Conservation (phyloP, 345 rosid genomes). For the Aquilaria sinensis region DNA sequence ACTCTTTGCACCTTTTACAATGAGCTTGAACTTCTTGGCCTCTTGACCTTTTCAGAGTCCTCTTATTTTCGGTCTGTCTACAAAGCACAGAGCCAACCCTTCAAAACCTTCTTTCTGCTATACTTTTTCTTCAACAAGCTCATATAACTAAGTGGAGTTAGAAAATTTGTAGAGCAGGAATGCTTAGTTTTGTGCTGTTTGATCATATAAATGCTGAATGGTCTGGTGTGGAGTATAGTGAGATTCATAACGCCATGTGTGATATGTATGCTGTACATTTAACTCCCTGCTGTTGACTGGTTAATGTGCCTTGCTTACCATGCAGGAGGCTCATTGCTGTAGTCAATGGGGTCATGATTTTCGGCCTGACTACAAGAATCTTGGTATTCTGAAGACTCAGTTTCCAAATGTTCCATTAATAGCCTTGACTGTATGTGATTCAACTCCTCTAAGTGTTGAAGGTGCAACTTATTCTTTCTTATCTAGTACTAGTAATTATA, state of each 20-base stretch:
- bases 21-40: no score
- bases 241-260: background rate
- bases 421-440: conserved; percentile 80
- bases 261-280: background rate
- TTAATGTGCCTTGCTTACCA: conserved; percentile 19
- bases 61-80: no score
- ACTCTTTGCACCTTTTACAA: no score
- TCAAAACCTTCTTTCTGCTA: no score
- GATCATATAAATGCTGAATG: background rate
- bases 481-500: conserved; percentile 3
- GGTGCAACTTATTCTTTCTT: background rate
- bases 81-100: no score
- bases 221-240: background rate
- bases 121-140: no score
- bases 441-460: conserved; percentile 10
- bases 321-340: conserved; percentile 99
- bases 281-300: background rate
- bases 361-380: conserved; percentile 96
- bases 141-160: no score
- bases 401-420: conserved; percentile 81
- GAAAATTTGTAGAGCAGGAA: background rate
- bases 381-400: conserved; percentile 87
- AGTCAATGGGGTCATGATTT: conserved; percentile 99
- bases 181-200: background rate
- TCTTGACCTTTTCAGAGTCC: no score